A percentile compares a stretch with the other conserved stretches of the same genome.
These are phyloP conservation scores for Aureobasidium sp. DNA, from an alignment of 2,329 filamentous ascomycete genomes.

Conservation along the genomic window DNA sequence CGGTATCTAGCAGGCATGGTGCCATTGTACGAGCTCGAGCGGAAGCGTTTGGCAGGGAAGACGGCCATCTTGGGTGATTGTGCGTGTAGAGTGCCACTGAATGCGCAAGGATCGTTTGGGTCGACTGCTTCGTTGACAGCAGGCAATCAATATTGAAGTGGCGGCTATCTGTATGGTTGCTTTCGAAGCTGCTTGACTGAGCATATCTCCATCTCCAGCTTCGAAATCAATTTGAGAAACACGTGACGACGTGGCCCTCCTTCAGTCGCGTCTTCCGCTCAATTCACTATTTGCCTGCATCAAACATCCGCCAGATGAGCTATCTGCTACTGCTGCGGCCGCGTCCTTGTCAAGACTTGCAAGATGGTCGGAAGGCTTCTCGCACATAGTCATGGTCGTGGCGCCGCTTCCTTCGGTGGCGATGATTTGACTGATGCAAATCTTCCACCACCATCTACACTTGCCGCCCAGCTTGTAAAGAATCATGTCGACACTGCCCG, in stretches of 20 bases:
- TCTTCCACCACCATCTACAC: constrained; percentile 61
- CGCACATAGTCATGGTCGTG: background rate
- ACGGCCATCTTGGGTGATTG: constrained; percentile 25
- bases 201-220: background rate
- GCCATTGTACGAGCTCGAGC: constrained; percentile 53
- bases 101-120: background rate
- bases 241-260: constrained; percentile 1
- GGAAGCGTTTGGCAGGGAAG: constrained; percentile 46
- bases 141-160: background rate
- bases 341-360: background rate
- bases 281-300: background rate
- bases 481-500: constrained; percentile 54
- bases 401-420: constrained; percentile 25
- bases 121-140: background rate
- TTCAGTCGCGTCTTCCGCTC: background rate
- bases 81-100: background rate
- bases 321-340: background rate
- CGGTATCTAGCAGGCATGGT: constrained; percentile 73
- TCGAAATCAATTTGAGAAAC: background rate
- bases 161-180: background rate
- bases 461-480: constrained; percentile 81
- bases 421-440: constrained; percentile 19
- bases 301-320: background rate
- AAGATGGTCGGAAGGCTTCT: constrained; percentile 19
- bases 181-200: background rate